phyloP scores from a whole-genome alignment of 345 rosid species.

The Gossypium anomalum region DNA sequence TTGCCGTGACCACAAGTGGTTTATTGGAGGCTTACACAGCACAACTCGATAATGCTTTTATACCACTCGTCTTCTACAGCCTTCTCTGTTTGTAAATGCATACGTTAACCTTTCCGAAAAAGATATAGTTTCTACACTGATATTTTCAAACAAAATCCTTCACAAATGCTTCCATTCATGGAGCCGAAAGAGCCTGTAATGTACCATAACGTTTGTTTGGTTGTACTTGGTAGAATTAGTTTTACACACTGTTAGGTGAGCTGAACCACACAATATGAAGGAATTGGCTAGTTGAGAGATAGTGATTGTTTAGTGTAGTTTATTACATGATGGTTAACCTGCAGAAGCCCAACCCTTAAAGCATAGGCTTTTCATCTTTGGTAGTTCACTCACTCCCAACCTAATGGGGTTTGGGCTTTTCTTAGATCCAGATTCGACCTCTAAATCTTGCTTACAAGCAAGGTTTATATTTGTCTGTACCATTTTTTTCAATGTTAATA shows the following conservation, averaged over 20 bases:
- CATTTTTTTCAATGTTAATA: no score
- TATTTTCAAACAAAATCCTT: neutral
- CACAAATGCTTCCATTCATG: neutral
- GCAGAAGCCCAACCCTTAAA: conserved; percentile 15
- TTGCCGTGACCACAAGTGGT: conserved; percentile 74
- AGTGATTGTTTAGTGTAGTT: neutral
- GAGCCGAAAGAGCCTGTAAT: neutral
- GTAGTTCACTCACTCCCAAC: neutral
- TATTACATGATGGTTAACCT: neutral
- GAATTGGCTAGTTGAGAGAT: neutral
- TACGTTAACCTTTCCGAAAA: neutral
- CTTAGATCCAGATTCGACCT: neutral
- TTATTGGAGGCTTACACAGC: conserved; percentile 93
- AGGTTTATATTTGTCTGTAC: no score
- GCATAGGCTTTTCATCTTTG: neutral
- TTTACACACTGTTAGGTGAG: neutral
- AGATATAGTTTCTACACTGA: neutral
- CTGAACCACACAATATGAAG: neutral
- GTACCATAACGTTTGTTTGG: neutral
- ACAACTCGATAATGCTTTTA: conserved; percentile 89
- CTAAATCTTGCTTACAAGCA: no score
- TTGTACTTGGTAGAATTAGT: neutral
- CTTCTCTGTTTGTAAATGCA: conserved; percentile 70
- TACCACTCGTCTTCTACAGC: conserved; percentile 90
- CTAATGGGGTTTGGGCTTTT: neutral